Evolutionary conservation across 305 asterid species (phyloP).

Genomic region (Rubia occidens): DNA sequence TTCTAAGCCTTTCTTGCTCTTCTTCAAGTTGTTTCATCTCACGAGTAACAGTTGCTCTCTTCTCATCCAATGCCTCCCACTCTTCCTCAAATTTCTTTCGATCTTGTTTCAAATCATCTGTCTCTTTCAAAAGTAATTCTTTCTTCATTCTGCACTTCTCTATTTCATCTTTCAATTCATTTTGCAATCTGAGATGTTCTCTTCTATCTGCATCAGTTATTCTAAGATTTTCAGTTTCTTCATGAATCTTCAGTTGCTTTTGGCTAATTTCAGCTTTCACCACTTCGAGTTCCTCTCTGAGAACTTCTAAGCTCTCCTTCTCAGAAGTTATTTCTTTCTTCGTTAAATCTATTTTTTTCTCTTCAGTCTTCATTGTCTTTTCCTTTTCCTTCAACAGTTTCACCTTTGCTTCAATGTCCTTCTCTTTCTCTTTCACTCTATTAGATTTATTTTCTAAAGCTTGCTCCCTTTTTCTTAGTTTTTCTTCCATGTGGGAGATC

Average conservation of each 20-base stretch:
- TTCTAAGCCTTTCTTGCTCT: conserved; percentile 43
- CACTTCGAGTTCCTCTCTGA: conserved; percentile 48
- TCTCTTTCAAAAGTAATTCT: conserved; percentile 51
- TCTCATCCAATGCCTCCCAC: conserved; percentile 80
- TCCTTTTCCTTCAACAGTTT: conserved; percentile 63
- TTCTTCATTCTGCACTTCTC: conserved; percentile 48
- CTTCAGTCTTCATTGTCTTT: conserved; percentile 47
- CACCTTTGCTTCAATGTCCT: conserved; percentile 43
- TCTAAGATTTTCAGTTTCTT: conserved; percentile 44
- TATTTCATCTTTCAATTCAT: conserved; percentile 60
- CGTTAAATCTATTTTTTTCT: conserved; percentile 35
- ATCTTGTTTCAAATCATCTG: conserved; percentile 55
- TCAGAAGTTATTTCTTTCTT: conserved; percentile 41
- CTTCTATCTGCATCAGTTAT: conserved; percentile 50
- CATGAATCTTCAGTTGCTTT: conserved; percentile 39
- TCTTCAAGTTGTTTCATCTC: conserved; percentile 38
- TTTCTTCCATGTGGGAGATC: conserved; percentile 54
- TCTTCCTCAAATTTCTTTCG: conserved; percentile 70
- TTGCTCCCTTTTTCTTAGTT: conserved; percentile 53
- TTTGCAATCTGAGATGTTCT: conserved; percentile 44
- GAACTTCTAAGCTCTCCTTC: conserved; percentile 37
- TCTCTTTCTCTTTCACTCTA: conserved; percentile 64
- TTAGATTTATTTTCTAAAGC: conserved; percentile 53
- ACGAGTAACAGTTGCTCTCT: conserved; percentile 41
- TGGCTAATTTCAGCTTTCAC: conserved; percentile 43